Conservation (phyloP, 2,329 filamentous ascomycete species). For the Phialocephala sp. region DNA sequence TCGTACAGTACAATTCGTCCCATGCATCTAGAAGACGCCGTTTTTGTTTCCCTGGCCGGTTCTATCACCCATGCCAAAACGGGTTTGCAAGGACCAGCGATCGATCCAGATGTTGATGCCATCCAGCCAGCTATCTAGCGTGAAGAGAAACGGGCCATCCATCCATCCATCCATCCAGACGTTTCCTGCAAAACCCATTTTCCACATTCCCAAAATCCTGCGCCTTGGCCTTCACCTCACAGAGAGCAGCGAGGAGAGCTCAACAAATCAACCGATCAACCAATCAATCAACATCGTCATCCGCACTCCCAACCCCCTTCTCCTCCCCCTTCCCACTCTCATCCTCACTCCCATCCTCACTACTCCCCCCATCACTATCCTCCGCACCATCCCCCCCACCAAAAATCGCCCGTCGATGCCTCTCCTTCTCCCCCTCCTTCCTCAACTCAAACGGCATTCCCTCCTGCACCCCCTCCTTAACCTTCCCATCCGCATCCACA, state of each 20-base stretch:
- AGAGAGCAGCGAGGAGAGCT: no score
- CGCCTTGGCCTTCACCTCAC: no score
- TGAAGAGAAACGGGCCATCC: not conserved
- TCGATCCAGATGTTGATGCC: no score
- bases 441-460: constrained; percentile 38
- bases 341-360: constrained; percentile 23
- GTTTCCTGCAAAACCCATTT: not conserved
- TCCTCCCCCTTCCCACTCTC: constrained; percentile 21
- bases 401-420: not conserved
- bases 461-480: constrained; percentile 49
- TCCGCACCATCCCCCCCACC: constrained; percentile 22
- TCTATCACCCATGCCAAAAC: no score
- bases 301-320: constrained; percentile 32
- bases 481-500: constrained; percentile 61
- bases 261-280: not conserved
- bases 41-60: no score
- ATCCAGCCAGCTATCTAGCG: no score
- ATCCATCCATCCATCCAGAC: not conserved
- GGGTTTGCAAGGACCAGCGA: no score
- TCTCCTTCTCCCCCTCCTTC: constrained; percentile 20
- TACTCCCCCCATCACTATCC: constrained; percentile 26
- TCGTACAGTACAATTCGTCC: not conserved
- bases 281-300: constrained; percentile 40
- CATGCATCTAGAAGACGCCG: no score
- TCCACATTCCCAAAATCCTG: not conserved